Base-by-base conservation (phyloP, 2,329 filamentous ascomycete genomes). In the Intubia oerlemansii region DNA sequence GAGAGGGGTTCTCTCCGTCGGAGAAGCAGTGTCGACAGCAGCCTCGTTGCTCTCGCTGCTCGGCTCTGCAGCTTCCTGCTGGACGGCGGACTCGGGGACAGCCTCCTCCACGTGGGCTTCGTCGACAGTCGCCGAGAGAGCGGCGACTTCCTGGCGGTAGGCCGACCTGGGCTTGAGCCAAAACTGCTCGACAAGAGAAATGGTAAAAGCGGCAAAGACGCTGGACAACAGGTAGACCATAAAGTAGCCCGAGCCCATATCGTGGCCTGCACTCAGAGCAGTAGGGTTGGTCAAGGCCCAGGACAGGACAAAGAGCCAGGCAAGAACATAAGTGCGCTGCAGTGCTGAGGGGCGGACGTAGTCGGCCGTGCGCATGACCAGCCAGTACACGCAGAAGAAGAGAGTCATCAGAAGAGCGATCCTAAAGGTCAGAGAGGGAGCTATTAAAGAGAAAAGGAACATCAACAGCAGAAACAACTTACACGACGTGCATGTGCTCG, bases 341-440 rank as follows among this genome's bases (percentile, higher is more conserved):
- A 95, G 65, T 4, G 85, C 85, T 12, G 78, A 88, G 2, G 88
- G 85, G 10, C 85, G 66, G 27, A 76, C 66, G 35, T 73, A 76
- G 42, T 82, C 75, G 11, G 80, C 77, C 3, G 78, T 72, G 12
- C 74, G 66, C 41, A 81, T 70, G 20, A 90, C 59, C 37, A 81
- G 73, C 85, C 85, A 95, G 25, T 81, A 72, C 13, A 73, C 48
- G 34, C 76, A 71, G 42, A 88, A 69, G 58, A 82, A 92, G 1
- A 80, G 59, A 1, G 77, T 77, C 0, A 85, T 44, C 54, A 82
- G 77, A 73, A 90, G 90, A 17, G 69, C 67, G 80, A 82, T 91
- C 2, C 93, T 75, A 5, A n/a, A n/a, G n/a, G n/a, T n/a, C n/a
- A n/a, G n/a, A n/a, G n/a, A n/a, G n/a, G n/a, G n/a, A n/a, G n/a